These are phyloP conservation scores for Fusarium ramigenum DNA, from an alignment of 2,329 filamentous ascomycete species.

Conservation along the genomic window DNA sequence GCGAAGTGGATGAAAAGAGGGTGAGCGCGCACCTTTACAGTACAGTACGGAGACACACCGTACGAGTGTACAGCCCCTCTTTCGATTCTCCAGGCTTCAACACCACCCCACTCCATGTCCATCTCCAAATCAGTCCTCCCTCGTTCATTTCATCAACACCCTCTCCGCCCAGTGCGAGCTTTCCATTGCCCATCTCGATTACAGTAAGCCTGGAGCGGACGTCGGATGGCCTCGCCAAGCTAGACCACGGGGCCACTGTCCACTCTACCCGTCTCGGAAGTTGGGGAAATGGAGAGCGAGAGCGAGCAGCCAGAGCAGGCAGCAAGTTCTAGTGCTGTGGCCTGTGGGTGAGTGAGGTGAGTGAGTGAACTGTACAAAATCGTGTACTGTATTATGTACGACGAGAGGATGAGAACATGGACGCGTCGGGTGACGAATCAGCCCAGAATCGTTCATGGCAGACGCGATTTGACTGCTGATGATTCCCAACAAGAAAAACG, in stretches of 20 bases:
- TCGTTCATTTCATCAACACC: conserved; percentile 20
- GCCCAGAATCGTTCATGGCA: conserved; percentile 38
- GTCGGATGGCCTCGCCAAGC: conserved; percentile 21
- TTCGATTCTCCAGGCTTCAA: conserved; percentile 22
- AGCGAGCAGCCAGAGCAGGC: background rate
- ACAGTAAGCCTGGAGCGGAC: conserved; percentile 21
- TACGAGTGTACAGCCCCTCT: conserved; percentile 18
- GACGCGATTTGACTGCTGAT: conserved; percentile 14
- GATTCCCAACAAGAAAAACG: conserved; percentile 34
- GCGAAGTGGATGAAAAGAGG: background rate
- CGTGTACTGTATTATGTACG: conserved; percentile 36
- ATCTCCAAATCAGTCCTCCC: background rate
- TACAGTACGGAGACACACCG: background rate
- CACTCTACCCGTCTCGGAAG: conserved; percentile 37
- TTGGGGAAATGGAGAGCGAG: conserved; percentile 36
- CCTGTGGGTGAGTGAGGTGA: background rate
- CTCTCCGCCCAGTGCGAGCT: conserved; percentile 41
- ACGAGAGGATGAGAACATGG: conserved; percentile 34
- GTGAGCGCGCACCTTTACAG: background rate
- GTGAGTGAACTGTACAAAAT: conserved; percentile 18
- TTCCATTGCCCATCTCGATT: conserved; percentile 33
- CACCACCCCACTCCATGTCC: background rate
- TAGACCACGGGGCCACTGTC: conserved; percentile 34
- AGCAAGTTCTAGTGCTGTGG: background rate
- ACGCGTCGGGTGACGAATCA: conserved; percentile 43